Base-by-base conservation (phyloP, 345 rosid species). In the Citrus medica region DNA sequence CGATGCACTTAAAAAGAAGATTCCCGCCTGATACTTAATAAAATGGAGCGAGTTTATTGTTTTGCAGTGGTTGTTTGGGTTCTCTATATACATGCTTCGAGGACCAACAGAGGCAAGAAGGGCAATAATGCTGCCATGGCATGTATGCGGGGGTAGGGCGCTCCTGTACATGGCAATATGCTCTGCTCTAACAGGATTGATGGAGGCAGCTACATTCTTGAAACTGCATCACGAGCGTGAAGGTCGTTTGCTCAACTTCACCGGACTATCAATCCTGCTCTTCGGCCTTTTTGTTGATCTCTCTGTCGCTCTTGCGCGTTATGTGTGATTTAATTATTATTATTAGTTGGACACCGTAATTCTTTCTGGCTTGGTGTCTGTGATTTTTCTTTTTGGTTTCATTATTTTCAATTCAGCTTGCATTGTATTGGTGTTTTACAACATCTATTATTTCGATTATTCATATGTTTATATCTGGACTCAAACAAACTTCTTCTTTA, bases 151-250 rank as follows among this genome's bases (percentile, higher is more conserved):
- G 1, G 99, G 98, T 9, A 89, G 95, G 81, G 88, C 90, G 9
- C 81, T 96, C 9, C 33, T 96, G 0, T 89, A 82, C 84, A 91
- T 92, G 98, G 90, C 92, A 4, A 77, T 92, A 62, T 90, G 88
- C 21, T 82, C 98, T n/a, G 97, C 98, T 13, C 83, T 96, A 9
- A 96, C 98, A 3, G 99, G 98, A 35, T 79, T 96, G 46, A 88
- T 89, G 81, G 81, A 92, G 85, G 85, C 88, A 80, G 73, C 87
- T 38, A 77, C 87, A 4, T 80, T 82, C 75, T 5, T 81, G 80
- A 7, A 60, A 1, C 82, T 76, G 1, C 59, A 64, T 63, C 74
- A 74, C 62, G 67, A 58, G 14, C 67, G 69, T 22, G 97, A 96
- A 81, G 74, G 87, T 38, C 95, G 87, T 70, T 78, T 96, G 76